Conservation (phyloP, 352 stramenopile genomes). For the Plasmopara viticola region DNA sequence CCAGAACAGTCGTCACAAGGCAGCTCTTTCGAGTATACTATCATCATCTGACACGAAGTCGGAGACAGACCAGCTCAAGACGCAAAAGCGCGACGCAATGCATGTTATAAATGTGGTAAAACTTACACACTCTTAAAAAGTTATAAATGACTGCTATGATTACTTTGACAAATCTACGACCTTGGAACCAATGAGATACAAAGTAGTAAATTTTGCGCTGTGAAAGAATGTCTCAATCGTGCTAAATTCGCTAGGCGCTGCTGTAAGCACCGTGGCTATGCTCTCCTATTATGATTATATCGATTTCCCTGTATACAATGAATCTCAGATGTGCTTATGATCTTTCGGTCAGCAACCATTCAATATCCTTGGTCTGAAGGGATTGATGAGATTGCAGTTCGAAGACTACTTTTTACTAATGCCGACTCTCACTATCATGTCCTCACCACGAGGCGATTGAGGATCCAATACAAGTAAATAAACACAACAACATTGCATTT, state of each 20-base stretch:
- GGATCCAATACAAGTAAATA: no score
- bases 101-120: constrained; percentile 16
- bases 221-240: constrained; percentile 38
- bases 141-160: background rate
- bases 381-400: no score
- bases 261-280: constrained; percentile 53
- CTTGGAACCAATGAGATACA: constrained; percentile 23
- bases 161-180: background rate
- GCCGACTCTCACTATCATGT: no score
- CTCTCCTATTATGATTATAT: constrained; percentile 34
- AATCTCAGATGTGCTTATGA: no score
- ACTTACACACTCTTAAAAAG: constrained; percentile 9
- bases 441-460: no score
- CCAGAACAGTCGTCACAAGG: constrained; percentile 14
- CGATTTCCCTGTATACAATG: no score
- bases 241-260: constrained; percentile 50
- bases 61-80: constrained; percentile 9
- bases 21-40: constrained; percentile 27
- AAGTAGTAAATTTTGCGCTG: constrained; percentile 50
- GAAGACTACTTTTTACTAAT: no score
- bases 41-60: constrained; percentile 27
- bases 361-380: no score
- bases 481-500: no score
- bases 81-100: constrained; percentile 14
- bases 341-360: constrained; percentile 36